A percentile compares a stretch with the other conserved stretches of the same genome.
phyloP scores from a whole-genome alignment of 1,284 basidiomycete genomes.

The Pseudozyma sp. region DNA sequence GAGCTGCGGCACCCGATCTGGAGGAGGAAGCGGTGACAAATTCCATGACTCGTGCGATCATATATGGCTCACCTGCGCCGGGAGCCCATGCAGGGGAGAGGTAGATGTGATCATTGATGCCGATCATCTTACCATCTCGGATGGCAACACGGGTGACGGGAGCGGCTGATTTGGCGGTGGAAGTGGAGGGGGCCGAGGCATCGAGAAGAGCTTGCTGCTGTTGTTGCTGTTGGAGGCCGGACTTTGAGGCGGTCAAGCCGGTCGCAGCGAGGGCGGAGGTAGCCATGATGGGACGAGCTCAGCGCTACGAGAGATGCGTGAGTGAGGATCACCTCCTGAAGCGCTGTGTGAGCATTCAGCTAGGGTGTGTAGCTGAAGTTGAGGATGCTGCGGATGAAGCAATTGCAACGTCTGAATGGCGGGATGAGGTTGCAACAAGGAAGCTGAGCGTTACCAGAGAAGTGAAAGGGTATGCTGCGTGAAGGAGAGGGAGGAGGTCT shows the following conservation, averaged over 20 bases:
- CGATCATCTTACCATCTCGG: slow-evolving; percentile 56
- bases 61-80: slow-evolving; percentile 87
- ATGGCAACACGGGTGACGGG: slow-evolving; percentile 55
- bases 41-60: slow-evolving; percentile 94
- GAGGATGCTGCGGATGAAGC: not conserved
- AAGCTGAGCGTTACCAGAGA: not conserved
- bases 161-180: slow-evolving; percentile 38
- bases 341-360: no score
- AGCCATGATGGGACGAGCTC: slow-evolving; percentile 22
- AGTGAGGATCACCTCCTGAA: no score
- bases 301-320: no score
- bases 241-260: slow-evolving; percentile 47
- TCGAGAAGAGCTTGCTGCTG: slow-evolving; percentile 49
- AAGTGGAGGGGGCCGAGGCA: slow-evolving; percentile 29
- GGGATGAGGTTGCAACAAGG: not conserved
- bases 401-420: slow-evolving; percentile 6
- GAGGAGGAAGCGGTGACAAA: slow-evolving; percentile 83
- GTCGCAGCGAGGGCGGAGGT: slow-evolving; percentile 44
- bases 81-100: slow-evolving; percentile 89
- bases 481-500: not conserved
- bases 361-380: no score
- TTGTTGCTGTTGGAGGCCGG: slow-evolving; percentile 43
- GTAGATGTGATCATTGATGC: slow-evolving; percentile 84
- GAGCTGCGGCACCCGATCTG: slow-evolving; percentile 76
- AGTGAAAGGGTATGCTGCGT: not conserved